These are phyloP conservation scores for Rhizopus stolonifer DNA, from an alignment of 371 early-diverging fungal species.

Conservation along the genomic window DNA sequence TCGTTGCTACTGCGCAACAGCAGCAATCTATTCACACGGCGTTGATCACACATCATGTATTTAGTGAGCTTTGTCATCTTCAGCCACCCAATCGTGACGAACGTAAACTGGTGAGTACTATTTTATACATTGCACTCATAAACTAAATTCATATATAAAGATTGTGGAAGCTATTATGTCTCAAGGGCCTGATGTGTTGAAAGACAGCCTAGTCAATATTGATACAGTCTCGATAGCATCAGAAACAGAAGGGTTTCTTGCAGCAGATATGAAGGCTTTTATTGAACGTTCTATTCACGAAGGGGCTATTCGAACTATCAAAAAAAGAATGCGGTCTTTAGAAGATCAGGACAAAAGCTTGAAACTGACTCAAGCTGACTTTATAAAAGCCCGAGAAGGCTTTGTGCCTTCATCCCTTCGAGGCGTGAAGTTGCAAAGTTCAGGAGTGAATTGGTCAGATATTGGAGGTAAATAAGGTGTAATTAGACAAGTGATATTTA, in stretches of 20 bases:
- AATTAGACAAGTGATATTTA: neutral
- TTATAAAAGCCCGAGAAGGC: slow-evolving; percentile 71
- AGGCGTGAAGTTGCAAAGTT: slow-evolving; percentile 78
- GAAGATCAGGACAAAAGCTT: slow-evolving; percentile 9
- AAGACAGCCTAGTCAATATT: slow-evolving; percentile 45
- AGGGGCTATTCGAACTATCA: slow-evolving; percentile 70
- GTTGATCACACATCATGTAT: slow-evolving; percentile 63
- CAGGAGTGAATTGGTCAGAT: slow-evolving; percentile 83
- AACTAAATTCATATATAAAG: slow-evolving; percentile 22
- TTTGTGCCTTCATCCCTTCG: slow-evolving; percentile 82
- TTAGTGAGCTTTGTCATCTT: slow-evolving; percentile 67
- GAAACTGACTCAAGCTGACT: slow-evolving; percentile 61
- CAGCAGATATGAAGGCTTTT: slow-evolving; percentile 79
- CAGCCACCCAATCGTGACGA: slow-evolving; percentile 70
- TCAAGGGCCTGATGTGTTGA: slow-evolving; percentile 32
- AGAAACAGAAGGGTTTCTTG: slow-evolving; percentile 87
- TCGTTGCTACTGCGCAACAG: slow-evolving; percentile 74
- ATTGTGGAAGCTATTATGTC: slow-evolving; percentile 63
- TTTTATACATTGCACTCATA: neutral
- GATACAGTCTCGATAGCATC: slow-evolving; percentile 76
- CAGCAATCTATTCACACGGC: slow-evolving; percentile 67
- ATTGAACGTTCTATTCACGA: slow-evolving; percentile 83
- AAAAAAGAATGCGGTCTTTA: slow-evolving; percentile 31
- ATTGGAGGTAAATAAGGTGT: slow-evolving; percentile 68
- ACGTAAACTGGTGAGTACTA: slow-evolving; percentile 54